Percentiles rank a stretch among this genome's conserved stretches.
These are phyloP conservation scores for Scedosporium minutisporum DNA, from an alignment of 2,329 filamentous ascomycete species.

Conservation along the genomic window DNA sequence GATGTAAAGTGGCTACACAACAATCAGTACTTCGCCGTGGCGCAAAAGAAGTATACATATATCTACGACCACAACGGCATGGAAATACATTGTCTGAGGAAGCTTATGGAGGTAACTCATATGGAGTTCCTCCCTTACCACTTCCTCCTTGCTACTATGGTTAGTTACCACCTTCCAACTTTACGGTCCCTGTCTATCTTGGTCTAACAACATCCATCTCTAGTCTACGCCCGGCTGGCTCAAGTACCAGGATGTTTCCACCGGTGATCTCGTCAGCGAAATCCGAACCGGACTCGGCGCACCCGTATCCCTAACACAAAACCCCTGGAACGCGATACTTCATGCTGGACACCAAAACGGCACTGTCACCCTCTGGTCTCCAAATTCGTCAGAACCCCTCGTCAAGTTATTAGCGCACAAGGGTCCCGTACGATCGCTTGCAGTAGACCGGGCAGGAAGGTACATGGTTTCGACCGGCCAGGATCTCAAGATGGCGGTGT, in stretches of 20 bases:
- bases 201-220: constrained; percentile 13
- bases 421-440: constrained; percentile 77
- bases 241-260: constrained; percentile 93
- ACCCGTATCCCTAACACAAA: constrained; percentile 75
- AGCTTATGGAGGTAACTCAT: constrained; percentile 82
- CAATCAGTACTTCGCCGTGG: constrained; percentile 87
- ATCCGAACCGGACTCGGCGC: constrained; percentile 76
- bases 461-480: constrained; percentile 95
- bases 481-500: constrained; percentile 85
- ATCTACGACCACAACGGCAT: constrained; percentile 90
- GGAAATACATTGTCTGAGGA: constrained; percentile 82
- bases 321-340: constrained; percentile 83
- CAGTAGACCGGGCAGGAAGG: constrained; percentile 77
- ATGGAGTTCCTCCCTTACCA: constrained; percentile 97
- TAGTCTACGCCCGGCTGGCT: constrained; percentile 72
- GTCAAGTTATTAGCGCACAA: constrained; percentile 87
- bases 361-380: constrained; percentile 90
- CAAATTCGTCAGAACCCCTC: constrained; percentile 74
- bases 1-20: constrained; percentile 92
- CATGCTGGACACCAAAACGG: constrained; percentile 94
- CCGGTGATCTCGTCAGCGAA: constrained; percentile 79
- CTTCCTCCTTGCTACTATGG: constrained; percentile 80
- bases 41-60: constrained; percentile 93
- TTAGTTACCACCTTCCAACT: constrained; percentile 30
- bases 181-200: neutral